A percentile compares a stretch with the other conserved stretches of the same genome.
Evolutionary conservation across 176 grass and related monocot species (phyloP).

Genomic region (Zizania latifolia): DNA sequence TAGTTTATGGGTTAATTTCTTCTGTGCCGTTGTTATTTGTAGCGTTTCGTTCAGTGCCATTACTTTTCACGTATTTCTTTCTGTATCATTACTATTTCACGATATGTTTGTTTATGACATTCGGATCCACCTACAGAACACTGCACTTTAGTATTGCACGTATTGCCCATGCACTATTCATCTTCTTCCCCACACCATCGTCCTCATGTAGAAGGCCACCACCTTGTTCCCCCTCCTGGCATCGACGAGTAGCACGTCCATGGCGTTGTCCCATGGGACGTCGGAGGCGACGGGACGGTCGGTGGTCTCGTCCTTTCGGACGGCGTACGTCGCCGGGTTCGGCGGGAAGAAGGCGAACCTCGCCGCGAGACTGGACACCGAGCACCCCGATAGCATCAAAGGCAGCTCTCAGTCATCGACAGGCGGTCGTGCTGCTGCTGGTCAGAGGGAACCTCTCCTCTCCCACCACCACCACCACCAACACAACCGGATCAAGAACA

Average conservation of each 20-base stretch:
- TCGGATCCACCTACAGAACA: no score
- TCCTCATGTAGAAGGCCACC: constrained; percentile 87
- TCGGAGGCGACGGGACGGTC: constrained; percentile 71
- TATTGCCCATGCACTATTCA: no score
- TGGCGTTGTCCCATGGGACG: constrained; percentile 67
- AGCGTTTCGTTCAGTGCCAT: no score
- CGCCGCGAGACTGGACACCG: constrained; percentile 97
- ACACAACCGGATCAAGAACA: not conserved
- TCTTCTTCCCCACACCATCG: no score
- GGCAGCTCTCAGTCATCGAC: constrained; percentile 70
- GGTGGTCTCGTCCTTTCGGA: constrained; percentile 64
- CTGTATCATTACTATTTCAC: no score
- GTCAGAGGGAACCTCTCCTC: constrained; percentile 52
- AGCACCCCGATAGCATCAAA: constrained; percentile 80
- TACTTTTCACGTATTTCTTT: no score
- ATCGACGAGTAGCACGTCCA: constrained; percentile 80
- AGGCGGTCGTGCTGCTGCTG: constrained; percentile 41
- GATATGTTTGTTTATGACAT: no score
- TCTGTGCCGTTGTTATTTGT: no score
- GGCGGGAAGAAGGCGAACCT: constrained; percentile 99
- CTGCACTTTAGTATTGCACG: no score
- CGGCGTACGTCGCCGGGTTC: constrained; percentile 79
- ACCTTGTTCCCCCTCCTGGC: constrained; percentile 75
- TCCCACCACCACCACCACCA: not conserved
- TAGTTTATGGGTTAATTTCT: no score